Evolutionary conservation across 2,329 filamentous ascomycete genomes (phyloP).

Genomic region (Trichoderma cornu-damae): DNA sequence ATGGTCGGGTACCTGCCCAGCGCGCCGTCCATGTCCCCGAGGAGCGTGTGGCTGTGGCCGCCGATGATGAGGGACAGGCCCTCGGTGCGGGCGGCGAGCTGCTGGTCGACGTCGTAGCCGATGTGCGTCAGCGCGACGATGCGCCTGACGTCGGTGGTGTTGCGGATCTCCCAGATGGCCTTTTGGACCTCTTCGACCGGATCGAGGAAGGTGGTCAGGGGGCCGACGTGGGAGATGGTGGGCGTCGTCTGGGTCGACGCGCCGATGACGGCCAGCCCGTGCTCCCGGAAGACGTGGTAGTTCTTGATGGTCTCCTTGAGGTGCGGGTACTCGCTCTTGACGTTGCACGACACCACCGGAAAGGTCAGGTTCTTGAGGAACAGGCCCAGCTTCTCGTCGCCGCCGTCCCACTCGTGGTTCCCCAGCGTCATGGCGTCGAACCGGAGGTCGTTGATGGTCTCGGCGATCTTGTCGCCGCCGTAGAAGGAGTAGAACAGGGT

Average conservation of each 20-base stretch:
- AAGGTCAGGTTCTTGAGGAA: slow-evolving; percentile 61
- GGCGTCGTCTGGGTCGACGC: slow-evolving; percentile 57
- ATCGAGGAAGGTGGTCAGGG: slow-evolving; percentile 54
- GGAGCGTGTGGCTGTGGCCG: slow-evolving; percentile 55
- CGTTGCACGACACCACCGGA: slow-evolving; percentile 58
- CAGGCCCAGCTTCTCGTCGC: slow-evolving; percentile 56
- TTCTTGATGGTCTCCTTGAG: slow-evolving; percentile 61
- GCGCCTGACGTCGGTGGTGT: slow-evolving; percentile 57
- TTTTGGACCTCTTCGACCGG: slow-evolving; percentile 54
- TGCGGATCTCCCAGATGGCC: slow-evolving; percentile 56
- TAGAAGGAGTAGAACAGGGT: slow-evolving; percentile 65
- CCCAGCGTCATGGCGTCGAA: slow-evolving; percentile 64
- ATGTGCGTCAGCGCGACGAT: slow-evolving; percentile 64
- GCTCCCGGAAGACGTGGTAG: slow-evolving; percentile 58
- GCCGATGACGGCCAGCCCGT: slow-evolving; percentile 58
- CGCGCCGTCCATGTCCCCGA: slow-evolving; percentile 55
- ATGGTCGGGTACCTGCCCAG: slow-evolving; percentile 61
- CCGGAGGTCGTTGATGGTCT: slow-evolving; percentile 59
- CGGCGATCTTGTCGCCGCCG: slow-evolving; percentile 62
- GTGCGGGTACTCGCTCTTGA: slow-evolving; percentile 53
- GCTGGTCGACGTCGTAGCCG: slow-evolving; percentile 59
- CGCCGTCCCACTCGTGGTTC: slow-evolving; percentile 63
- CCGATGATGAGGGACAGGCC: slow-evolving; percentile 66
- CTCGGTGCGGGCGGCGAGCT: slow-evolving; percentile 53
- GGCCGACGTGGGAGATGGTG: slow-evolving; percentile 53